Conservation (phyloP, 768 basidiomycete species). For the Serendipita sp. region DNA sequence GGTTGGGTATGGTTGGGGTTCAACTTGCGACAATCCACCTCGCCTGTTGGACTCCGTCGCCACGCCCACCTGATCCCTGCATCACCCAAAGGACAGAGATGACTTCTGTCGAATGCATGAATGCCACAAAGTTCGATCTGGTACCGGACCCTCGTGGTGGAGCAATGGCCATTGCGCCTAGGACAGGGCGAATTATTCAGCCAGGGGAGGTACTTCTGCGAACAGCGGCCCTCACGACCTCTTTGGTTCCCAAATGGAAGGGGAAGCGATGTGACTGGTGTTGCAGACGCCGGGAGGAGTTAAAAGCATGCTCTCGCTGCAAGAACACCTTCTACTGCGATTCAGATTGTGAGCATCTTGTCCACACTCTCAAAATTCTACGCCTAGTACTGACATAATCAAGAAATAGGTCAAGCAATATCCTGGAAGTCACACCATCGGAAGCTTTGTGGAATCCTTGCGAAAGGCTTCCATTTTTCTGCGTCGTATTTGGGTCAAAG, state of each 20-base stretch:
- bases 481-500: background rate
- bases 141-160: conserved; percentile 32
- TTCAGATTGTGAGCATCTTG: conserved; percentile 31
- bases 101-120: background rate
- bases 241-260: conserved; percentile 40
- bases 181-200: conserved; percentile 15
- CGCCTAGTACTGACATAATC: background rate
- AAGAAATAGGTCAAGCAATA: conserved; percentile 38
- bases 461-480: background rate
- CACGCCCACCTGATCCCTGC: background rate
- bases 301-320: conserved; percentile 41
- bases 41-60: background rate
- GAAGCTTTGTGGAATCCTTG: conserved; percentile 34
- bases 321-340: conserved; percentile 61
- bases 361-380: background rate
- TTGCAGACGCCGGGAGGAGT: conserved; percentile 21
- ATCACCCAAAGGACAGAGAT: background rate
- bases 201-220: conserved; percentile 36
- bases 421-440: conserved; percentile 56
- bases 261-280: conserved; percentile 53
- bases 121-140: conserved; percentile 17
- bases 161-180: conserved; percentile 30
- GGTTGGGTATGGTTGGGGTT: background rate
- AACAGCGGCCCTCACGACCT: conserved; percentile 27
- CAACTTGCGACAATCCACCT: background rate